Evolutionary conservation across 768 basidiomycete species (phyloP).

Genomic region (Mycena crocata): DNA sequence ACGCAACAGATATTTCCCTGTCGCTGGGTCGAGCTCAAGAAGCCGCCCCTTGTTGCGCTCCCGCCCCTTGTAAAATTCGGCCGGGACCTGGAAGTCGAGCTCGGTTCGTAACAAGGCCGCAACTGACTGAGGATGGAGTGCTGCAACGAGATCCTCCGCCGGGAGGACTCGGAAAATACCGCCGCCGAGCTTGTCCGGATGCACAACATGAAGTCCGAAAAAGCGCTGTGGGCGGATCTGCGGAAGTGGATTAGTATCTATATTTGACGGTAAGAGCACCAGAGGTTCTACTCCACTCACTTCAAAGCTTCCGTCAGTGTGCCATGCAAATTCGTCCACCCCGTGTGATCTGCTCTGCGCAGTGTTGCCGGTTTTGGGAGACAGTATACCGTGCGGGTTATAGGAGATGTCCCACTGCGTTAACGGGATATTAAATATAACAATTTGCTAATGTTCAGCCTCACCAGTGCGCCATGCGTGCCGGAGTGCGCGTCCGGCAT

Average conservation of each 20-base stretch:
- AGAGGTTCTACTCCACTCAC: conserved; percentile 4
- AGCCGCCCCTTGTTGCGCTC: conserved; percentile 6
- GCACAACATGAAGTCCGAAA: conserved; percentile 8
- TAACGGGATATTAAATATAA: background rate
- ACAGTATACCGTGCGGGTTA: background rate
- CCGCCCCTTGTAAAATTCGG: conserved; percentile 14
- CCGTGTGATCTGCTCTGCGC: conserved; percentile 4
- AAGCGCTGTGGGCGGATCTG: conserved; percentile 8
- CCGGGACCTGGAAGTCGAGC: conserved; percentile 7
- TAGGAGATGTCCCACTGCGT: conserved; percentile 12
- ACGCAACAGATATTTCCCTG: conserved; percentile 2
- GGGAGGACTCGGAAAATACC: conserved; percentile 17
- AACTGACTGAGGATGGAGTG: background rate
- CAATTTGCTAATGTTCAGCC: background rate
- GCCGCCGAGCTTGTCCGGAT: conserved; percentile 12
- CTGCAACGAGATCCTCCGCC: background rate
- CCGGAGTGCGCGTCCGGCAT: conserved; percentile 6
- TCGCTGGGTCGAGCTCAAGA: background rate
- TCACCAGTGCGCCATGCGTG: conserved; percentile 13
- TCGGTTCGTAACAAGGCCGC: background rate
- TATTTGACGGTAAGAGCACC: background rate
- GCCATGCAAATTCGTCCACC: conserved; percentile 14
- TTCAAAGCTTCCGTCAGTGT: conserved; percentile 13
- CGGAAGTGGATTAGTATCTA: background rate
- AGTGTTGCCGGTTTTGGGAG: background rate